Base-by-base conservation (phyloP, 2,329 filamentous ascomycete genomes). In the Calycina herbarum region DNA sequence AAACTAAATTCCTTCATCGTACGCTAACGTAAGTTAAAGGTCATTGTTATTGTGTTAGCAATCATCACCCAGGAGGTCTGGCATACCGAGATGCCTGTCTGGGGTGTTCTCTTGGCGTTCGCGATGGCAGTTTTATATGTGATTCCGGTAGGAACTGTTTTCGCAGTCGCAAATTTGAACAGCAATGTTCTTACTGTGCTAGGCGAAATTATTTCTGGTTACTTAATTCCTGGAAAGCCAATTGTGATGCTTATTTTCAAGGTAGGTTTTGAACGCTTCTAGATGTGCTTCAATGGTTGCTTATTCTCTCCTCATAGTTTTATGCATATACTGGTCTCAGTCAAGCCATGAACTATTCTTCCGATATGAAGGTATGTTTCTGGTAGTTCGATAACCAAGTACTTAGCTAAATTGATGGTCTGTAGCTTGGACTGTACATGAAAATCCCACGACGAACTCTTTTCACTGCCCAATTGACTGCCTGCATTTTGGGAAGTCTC, bases 251-350 rank as follows among this genome's bases (percentile, higher is more conserved):
- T 48, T 20, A 48, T 48, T 48, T 48, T 48, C 42, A 48, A 48
- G 42, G 42, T 48, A 48, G 4, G 42, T 20, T 48, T 17, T 20
- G 6, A 48, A 15, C 11, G 15, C 42, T 48, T 20, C 15, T 8
- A 48, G 20, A 7, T 20, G 15, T 20, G 15, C 5, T 48, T 20
- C 20, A 48, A 48, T 17, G 31, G 31, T 4, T 33, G 31, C 31
- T 33, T 33, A 33, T 5, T 8, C 5, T 33, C 1, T 20, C 4
- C 42, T 17, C 20, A 5, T 91, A 91, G 77, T 89, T 88, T 68
- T 91, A 89, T 72, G 87, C 76, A 54, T 81, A 81, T 69, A 84
- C 89, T 63, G 85, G 82, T 77, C 89, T 89, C 85, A 80, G 51
- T 35, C 67, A 68, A 63, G 67, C 62, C 6, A 63, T 68, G 61